Evolutionary conservation across 495 filamentous ascomycete species (phyloP).

Genomic region (Tuber melanosporum): DNA sequence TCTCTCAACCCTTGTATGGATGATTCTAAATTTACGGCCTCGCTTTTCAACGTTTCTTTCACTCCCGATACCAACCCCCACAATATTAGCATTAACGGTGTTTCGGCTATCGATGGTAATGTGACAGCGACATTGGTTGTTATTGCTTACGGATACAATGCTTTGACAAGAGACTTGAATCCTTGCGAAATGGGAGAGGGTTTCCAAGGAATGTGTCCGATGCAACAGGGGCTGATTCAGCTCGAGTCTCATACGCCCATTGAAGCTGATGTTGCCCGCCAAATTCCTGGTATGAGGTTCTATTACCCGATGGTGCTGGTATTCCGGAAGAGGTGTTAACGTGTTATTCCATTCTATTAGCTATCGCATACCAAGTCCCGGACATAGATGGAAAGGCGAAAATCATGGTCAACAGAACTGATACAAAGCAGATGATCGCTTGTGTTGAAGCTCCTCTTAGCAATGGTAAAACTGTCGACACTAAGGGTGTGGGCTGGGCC

Average conservation of each 20-base stretch:
- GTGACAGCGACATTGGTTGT: slow-evolving; percentile 71
- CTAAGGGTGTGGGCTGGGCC: slow-evolving; percentile 80
- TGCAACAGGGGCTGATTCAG: slow-evolving; percentile 77
- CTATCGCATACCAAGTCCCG: slow-evolving; percentile 80
- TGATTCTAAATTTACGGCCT: slow-evolving; percentile 73
- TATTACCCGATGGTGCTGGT: not conserved
- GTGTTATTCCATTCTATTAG: slow-evolving; percentile 27
- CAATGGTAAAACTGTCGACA: slow-evolving; percentile 88
- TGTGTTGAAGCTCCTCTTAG: slow-evolving; percentile 86
- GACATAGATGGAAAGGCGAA: slow-evolving; percentile 86
- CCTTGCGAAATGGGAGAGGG: slow-evolving; percentile 58
- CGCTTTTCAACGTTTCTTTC: slow-evolving; percentile 73
- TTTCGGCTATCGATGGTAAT: slow-evolving; percentile 77
- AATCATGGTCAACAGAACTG: slow-evolving; percentile 65
- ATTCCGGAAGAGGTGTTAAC: not conserved
- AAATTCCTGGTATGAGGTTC: slow-evolving; percentile 59
- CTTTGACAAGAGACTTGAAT: slow-evolving; percentile 58
- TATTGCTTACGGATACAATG: slow-evolving; percentile 72
- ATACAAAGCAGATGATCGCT: slow-evolving; percentile 59
- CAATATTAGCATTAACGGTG: slow-evolving; percentile 68
- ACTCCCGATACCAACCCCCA: slow-evolving; percentile 68
- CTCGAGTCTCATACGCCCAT: slow-evolving; percentile 64
- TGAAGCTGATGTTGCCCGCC: slow-evolving; percentile 49
- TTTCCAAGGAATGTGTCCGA: slow-evolving; percentile 79
- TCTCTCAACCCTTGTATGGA: slow-evolving; percentile 72